Percentiles rank a stretch among this genome's conserved stretches.
Evolutionary conservation across 768 basidiomycete species (phyloP).

Genomic region (Tylopilus cervinicoccineus): DNA sequence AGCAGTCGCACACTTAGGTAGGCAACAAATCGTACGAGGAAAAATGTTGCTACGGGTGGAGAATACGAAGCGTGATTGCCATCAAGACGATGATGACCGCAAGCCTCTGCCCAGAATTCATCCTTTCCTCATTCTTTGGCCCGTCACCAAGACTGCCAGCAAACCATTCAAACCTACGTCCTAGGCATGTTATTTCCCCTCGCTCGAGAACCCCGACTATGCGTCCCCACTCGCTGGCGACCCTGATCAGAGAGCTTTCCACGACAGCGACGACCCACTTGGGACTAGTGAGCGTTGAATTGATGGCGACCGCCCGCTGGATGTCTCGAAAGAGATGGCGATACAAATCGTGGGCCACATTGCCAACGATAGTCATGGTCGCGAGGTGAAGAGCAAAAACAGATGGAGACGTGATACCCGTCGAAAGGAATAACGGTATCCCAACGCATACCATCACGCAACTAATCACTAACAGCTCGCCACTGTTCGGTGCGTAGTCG

Average conservation of each 20-base stretch:
- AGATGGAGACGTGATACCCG: slow-evolving; percentile 6
- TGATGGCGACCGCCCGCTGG: slow-evolving; percentile 30
- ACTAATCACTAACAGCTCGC: slow-evolving; percentile 39
- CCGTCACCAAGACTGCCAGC: slow-evolving; percentile 36
- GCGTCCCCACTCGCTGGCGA: slow-evolving; percentile 49
- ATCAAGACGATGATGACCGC: slow-evolving; percentile 14
- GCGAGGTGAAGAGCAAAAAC: slow-evolving; percentile 21
- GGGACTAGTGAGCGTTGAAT: slow-evolving; percentile 32
- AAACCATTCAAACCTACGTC: slow-evolving; percentile 56
- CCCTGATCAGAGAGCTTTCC: slow-evolving; percentile 49
- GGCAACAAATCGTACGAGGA: too few species aligned
- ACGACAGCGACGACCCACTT: slow-evolving; percentile 41
- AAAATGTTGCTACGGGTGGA: background rate
- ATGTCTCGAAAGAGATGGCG: slow-evolving; percentile 43
- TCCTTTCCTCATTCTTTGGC: slow-evolving; percentile 42
- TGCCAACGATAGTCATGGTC: slow-evolving; percentile 34
- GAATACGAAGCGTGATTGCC: background rate
- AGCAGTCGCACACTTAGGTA: too few species aligned
- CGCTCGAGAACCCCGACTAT: slow-evolving; percentile 41
- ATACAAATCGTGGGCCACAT: slow-evolving; percentile 46
- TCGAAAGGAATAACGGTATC: slow-evolving; percentile 12
- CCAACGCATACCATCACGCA: slow-evolving; percentile 12
- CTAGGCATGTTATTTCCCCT: slow-evolving; percentile 37
- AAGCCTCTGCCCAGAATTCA: slow-evolving; percentile 36
- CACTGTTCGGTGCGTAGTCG: slow-evolving; percentile 47